Evolutionary conservation across 495 filamentous ascomycete genomes (phyloP).

Genomic region (Penicillium herquei): DNA sequence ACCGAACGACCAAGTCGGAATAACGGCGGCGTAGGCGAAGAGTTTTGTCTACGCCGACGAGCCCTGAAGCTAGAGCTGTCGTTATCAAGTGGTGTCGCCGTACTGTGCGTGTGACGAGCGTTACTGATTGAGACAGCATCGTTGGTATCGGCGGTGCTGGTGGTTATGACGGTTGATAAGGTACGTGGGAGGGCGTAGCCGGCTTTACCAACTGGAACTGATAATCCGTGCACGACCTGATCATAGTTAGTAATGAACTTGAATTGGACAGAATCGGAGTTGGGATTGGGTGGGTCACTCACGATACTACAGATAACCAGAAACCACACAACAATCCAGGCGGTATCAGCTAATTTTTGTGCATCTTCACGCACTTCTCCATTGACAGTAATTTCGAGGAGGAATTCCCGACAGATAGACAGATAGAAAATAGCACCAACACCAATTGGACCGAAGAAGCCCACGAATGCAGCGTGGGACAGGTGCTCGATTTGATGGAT

Average conservation of each 20-base stretch:
- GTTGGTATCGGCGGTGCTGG: constrained; percentile 27
- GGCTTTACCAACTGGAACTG: constrained; percentile 78
- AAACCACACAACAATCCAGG: constrained; percentile 81
- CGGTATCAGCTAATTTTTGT: constrained; percentile 56
- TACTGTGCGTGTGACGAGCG: constrained; percentile 35
- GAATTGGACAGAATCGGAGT: no score
- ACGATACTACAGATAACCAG: constrained; percentile 82
- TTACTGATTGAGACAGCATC: constrained; percentile 32
- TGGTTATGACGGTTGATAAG: constrained; percentile 59
- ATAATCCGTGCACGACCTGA: constrained; percentile 82
- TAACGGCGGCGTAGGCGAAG: constrained; percentile 35
- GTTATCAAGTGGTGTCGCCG: constrained; percentile 27
- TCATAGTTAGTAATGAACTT: no score
- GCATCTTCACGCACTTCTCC: constrained; percentile 66
- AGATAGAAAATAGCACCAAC: constrained; percentile 90
- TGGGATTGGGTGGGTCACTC: constrained; percentile 39
- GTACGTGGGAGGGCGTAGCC: constrained; percentile 78
- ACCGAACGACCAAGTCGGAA: constrained; percentile 53
- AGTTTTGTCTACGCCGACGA: constrained; percentile 24
- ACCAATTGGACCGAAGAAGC: constrained; percentile 95
- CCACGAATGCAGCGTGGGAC: constrained; percentile 76
- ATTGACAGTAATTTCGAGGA: constrained; percentile 51
- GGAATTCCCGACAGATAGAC: constrained; percentile 72
- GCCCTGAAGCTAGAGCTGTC: constrained; percentile 18
- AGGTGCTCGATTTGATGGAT: constrained; percentile 78